These are phyloP conservation scores for Cercospora sp. DNA, from an alignment of 2,329 filamentous ascomycete species.

Conservation along the genomic window DNA sequence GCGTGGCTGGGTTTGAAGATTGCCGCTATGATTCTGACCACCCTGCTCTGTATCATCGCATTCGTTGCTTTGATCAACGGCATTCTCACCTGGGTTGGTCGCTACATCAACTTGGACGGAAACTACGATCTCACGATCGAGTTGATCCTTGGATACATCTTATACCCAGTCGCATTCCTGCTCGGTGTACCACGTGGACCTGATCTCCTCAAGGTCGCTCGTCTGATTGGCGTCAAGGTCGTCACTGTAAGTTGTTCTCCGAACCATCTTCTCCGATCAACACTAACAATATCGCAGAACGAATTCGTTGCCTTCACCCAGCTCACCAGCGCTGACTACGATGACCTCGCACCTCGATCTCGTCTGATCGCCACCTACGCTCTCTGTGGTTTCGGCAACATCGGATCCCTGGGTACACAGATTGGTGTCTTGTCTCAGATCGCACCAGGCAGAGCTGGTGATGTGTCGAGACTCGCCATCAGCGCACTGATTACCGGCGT, in stretches of 20 bases:
- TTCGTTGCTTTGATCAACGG: constrained; percentile 73
- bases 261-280: neutral
- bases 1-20: constrained; percentile 86
- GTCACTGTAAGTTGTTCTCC: constrained; percentile 58
- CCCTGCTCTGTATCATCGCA: constrained; percentile 80
- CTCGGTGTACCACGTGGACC: constrained; percentile 67
- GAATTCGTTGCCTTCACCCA: constrained; percentile 72
- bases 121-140: constrained; percentile 70
- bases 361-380: constrained; percentile 82
- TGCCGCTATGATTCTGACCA: constrained; percentile 76
- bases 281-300: constrained; percentile 53
- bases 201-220: constrained; percentile 68
- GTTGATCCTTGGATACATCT: constrained; percentile 72
- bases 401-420: constrained; percentile 83
- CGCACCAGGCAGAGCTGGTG: constrained; percentile 69
- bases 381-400: constrained; percentile 74
- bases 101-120: constrained; percentile 69
- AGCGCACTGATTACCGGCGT: constrained; percentile 78
- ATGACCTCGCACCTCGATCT: constrained; percentile 65
- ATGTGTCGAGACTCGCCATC: constrained; percentile 73
- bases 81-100: constrained; percentile 79
- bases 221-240: constrained; percentile 81
- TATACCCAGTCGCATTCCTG: constrained; percentile 78
- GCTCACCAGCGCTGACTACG: constrained; percentile 58
- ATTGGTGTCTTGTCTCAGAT: constrained; percentile 85